phyloP scores from a whole-genome alignment of 305 asterid genomes.

The Fraxinus xanthoxyloides region DNA sequence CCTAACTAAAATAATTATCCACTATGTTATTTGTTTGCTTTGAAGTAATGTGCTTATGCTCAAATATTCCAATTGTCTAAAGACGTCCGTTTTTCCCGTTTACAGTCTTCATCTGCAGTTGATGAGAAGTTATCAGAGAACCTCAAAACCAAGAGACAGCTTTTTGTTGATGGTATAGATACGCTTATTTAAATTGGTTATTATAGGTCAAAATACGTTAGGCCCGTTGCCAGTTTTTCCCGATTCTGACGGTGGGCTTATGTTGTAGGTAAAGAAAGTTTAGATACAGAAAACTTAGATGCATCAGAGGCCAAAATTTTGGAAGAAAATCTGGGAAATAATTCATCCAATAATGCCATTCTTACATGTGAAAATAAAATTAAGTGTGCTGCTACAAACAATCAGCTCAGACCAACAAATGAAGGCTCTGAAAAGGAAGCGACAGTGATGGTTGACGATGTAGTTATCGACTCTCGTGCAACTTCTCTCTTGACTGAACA shows the following conservation, averaged over 20 bases:
- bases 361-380: slow-evolving; percentile 16
- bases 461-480: slow-evolving; percentile 2
- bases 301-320: slow-evolving; percentile 25
- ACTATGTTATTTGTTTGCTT: not conserved
- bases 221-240: not conserved
- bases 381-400: slow-evolving; percentile 18
- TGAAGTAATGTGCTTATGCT: not conserved
- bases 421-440: slow-evolving; percentile 21
- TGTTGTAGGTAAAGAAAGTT: slow-evolving; percentile 38
- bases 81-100: slow-evolving; percentile 17
- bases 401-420: slow-evolving; percentile 16
- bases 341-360: slow-evolving; percentile 4
- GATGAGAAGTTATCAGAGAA: slow-evolving; percentile 26
- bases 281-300: slow-evolving; percentile 14
- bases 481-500: slow-evolving; percentile 25
- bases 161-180: slow-evolving; percentile 30
- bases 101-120: slow-evolving; percentile 40
- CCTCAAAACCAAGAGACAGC: slow-evolving; percentile 19
- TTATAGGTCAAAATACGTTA: slow-evolving; percentile 11
- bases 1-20: not conserved
- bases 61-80: slow-evolving; percentile 15
- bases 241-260: slow-evolving; percentile 18
- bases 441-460: slow-evolving; percentile 4
- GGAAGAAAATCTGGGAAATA: slow-evolving; percentile 21
- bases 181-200: not conserved